Base-by-base conservation (phyloP, 2,329 filamentous ascomycete genomes). In the Ceratocystis variospora region DNA sequence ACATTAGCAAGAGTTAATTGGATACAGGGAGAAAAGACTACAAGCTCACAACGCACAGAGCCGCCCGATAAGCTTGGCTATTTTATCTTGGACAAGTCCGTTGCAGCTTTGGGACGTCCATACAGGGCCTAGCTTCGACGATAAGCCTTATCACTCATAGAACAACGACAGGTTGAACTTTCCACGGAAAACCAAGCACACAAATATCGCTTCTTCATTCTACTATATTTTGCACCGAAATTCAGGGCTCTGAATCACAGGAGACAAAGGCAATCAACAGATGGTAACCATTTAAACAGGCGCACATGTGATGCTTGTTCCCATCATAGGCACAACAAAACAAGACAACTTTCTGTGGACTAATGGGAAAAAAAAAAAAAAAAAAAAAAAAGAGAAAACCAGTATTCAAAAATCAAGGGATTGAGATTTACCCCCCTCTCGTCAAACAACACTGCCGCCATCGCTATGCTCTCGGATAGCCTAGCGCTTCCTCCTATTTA, bases 401-500 rank as follows among this genome's bases (percentile, higher is more conserved):
- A 65, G 41, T 48, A 61, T 46, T 25, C 33, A 57, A 28, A 57
- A 53, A 53, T 28, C 19, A 25, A 53, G 19, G 22, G 48, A 25
- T 53, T 12, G 19, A 53, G 19, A 41, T 41, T 41, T 41, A 12
- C 37, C n/a, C 22, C 48, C 48, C 22, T 53, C 19, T 53, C 2
- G 48, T 17, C 22, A 53, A 15, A 28, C 53, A 41, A 65, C 17
- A 48, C 48, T 19, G 45, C 28, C n/a, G 37, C 19, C n/a, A 62
- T 17, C 17, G 7, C 28, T 17, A n/a, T 44, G 3, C 28, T 66
- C 41, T 41, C 44, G 12, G n/a, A 19, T 57, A 28, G 15, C 25
- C 7, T 31, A 48, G n/a, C 44, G 19, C 7, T 62, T 68, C 17
- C 68, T 62, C 22, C 68, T 71, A 72, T 68, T 69, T 70, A 25